Evolutionary conservation across 768 basidiomycete genomes (phyloP).

Genomic region (Pholiota conissans): DNA sequence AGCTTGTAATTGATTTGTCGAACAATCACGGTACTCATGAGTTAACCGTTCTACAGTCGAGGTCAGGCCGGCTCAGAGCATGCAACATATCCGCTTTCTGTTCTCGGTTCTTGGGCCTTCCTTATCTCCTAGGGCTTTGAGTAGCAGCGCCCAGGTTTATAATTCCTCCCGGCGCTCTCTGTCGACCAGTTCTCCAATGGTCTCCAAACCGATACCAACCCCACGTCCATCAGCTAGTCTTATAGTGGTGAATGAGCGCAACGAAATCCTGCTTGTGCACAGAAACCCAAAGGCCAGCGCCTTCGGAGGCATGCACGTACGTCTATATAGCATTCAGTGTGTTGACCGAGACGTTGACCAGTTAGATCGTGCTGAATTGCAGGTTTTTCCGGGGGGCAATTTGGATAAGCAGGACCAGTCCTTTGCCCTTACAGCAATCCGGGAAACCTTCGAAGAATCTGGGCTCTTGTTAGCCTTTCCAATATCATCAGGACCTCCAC

Average conservation of each 20-base stretch:
- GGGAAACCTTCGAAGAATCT: slow-evolving; percentile 79
- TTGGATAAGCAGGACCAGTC: slow-evolving; percentile 63
- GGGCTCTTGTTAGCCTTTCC: slow-evolving; percentile 62
- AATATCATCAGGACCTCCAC: slow-evolving; percentile 9
- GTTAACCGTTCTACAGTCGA: not conserved
- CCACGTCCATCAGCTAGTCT: slow-evolving; percentile 71
- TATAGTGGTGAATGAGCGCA: slow-evolving; percentile 61
- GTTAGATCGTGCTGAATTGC: not conserved
- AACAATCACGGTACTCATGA: slow-evolving; percentile 14
- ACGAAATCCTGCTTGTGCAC: slow-evolving; percentile 72
- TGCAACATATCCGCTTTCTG: slow-evolving; percentile 11
- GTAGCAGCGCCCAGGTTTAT: not conserved
- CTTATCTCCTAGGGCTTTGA: slow-evolving; percentile 4
- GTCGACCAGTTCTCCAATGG: not conserved
- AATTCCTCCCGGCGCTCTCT: slow-evolving; percentile 5
- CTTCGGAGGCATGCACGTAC: slow-evolving; percentile 68
- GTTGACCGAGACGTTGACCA: not conserved
- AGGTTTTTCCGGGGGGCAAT: slow-evolving; percentile 83
- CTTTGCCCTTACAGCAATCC: slow-evolving; percentile 61
- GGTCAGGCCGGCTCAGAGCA: slow-evolving; percentile 10
- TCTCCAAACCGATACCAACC: slow-evolving; percentile 6
- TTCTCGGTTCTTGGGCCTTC: not conserved
- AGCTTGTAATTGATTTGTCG: not conserved
- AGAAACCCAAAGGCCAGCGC: slow-evolving; percentile 63
- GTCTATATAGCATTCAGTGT: slow-evolving; percentile 18